Conservation (phyloP, 352 stramenopile species). For the Phytopythium cucurbitacearum region DNA sequence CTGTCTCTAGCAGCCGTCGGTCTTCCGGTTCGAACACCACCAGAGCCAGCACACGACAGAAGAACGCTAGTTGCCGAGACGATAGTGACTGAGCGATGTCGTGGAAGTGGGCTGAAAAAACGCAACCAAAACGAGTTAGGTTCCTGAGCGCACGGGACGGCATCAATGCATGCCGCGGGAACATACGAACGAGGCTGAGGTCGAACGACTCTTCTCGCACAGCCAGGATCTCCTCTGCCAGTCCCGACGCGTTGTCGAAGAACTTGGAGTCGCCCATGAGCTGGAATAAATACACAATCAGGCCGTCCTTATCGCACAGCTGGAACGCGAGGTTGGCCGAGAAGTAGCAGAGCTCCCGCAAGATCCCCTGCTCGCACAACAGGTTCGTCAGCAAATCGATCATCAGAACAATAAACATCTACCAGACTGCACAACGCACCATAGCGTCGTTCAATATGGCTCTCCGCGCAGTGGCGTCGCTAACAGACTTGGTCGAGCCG, state of each 20-base stretch:
- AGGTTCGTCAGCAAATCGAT: neutral
- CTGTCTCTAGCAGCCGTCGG: conserved; percentile 88
- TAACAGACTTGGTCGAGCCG: conserved; percentile 24
- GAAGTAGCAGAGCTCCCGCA: conserved; percentile 84
- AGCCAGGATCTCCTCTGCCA: conserved; percentile 93
- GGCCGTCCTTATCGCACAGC: conserved; percentile 76
- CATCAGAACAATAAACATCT: neutral
- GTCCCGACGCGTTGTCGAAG: conserved; percentile 88
- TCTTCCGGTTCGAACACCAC: conserved; percentile 96
- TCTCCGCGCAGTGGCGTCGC: conserved; percentile 44
- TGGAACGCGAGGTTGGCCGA: conserved; percentile 58
- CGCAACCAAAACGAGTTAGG: neutral
- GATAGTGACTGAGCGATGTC: conserved; percentile 85
- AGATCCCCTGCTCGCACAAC: conserved; percentile 26
- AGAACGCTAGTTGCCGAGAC: conserved; percentile 92
- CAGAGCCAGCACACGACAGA: conserved; percentile 94
- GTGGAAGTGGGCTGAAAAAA: conserved; percentile 83
- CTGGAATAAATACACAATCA: conserved; percentile 93
- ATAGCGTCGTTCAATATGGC: conserved; percentile 72
- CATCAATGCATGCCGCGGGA: neutral
- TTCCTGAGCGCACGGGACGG: neutral
- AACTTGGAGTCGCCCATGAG: conserved; percentile 86
- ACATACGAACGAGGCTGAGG: conserved; percentile 73
- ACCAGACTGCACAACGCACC: conserved; percentile 15
- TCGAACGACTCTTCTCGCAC: conserved; percentile 79